A percentile compares a stretch with the other conserved stretches of the same genome.
Conservation (phyloP, 345 rosid species). For the Rubroshorea leprosula region DNA sequence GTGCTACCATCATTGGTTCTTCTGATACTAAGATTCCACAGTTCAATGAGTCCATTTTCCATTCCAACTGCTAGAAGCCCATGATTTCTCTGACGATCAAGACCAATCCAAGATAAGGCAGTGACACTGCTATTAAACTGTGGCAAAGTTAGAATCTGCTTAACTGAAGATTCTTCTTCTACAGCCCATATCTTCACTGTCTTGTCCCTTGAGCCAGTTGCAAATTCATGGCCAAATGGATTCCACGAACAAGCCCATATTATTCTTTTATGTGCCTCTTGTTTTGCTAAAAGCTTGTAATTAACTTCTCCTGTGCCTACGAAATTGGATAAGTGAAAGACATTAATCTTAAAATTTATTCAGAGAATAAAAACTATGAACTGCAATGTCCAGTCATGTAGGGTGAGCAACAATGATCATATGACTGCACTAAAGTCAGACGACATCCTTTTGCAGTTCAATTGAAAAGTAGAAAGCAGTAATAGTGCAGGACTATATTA, state of each 20-base stretch:
- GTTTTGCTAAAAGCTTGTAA: slow-evolving; percentile 55
- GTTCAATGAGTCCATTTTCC: slow-evolving; percentile 73
- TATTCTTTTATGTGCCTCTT: slow-evolving; percentile 90
- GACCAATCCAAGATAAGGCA: slow-evolving; percentile 74
- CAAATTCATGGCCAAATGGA: slow-evolving; percentile 78
- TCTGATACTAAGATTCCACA: slow-evolving; percentile 42
- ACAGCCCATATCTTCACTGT: slow-evolving; percentile 86
- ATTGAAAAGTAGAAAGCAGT: too few species aligned
- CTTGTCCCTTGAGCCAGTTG: slow-evolving; percentile 93
- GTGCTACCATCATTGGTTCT: slow-evolving; percentile 23
- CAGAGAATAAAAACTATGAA: not conserved
- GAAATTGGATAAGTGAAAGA: not conserved
- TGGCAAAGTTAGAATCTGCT: slow-evolving; percentile 41
- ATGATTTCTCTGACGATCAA: slow-evolving; percentile 40
- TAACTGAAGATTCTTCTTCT: slow-evolving; percentile 33
- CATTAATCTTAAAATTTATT: slow-evolving; percentile 29
- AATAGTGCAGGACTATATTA: slow-evolving; percentile 18
- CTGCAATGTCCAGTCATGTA: not conserved
- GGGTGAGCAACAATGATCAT: not conserved
- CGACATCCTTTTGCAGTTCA: not conserved
- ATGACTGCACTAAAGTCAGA: not conserved
- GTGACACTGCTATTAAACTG: slow-evolving; percentile 75
- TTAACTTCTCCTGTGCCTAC: slow-evolving; percentile 41
- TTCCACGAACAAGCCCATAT: slow-evolving; percentile 98
- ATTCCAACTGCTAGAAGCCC: slow-evolving; percentile 76